Evolutionary conservation across 1,284 basidiomycete species (phyloP).

Genomic region (Ustilago hordei): DNA sequence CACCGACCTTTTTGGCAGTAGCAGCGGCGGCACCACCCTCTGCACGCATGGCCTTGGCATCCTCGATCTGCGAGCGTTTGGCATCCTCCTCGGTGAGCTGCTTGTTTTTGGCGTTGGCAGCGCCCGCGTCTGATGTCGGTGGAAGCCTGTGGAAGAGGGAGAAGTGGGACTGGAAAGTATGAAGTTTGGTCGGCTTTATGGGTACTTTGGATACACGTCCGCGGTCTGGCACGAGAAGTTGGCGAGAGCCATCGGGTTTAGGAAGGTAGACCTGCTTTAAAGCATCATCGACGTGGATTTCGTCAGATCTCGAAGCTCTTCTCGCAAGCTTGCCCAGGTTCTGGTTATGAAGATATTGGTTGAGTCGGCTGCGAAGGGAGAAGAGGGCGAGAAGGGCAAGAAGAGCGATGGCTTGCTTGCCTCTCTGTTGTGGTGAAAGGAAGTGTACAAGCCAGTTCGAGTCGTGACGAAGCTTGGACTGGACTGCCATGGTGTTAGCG

Average conservation of each 20-base stretch:
- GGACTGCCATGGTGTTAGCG: slow-evolving; percentile 32
- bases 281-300: slow-evolving; percentile 48
- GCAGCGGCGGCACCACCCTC: slow-evolving; percentile 64
- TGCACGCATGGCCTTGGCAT: slow-evolving; percentile 58
- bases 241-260: slow-evolving; percentile 55
- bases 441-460: slow-evolving; percentile 34
- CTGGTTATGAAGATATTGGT: slow-evolving; percentile 21
- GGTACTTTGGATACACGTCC: slow-evolving; percentile 67
- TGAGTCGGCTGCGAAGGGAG: slow-evolving; percentile 36
- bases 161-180: slow-evolving; percentile 68
- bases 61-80: slow-evolving; percentile 45
- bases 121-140: slow-evolving; percentile 48
- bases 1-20: slow-evolving; percentile 70
- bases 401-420: slow-evolving; percentile 32
- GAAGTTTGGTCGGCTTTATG: slow-evolving; percentile 67
- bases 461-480: slow-evolving; percentile 46
- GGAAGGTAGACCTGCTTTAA: slow-evolving; percentile 64
- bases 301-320: slow-evolving; percentile 16
- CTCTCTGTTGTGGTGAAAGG: slow-evolving; percentile 25
- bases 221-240: slow-evolving; percentile 64
- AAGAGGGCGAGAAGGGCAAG: slow-evolving; percentile 42
- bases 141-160: slow-evolving; percentile 58
- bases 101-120: slow-evolving; percentile 32
- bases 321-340: slow-evolving; percentile 19
- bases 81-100: slow-evolving; percentile 36